These are phyloP conservation scores for Sistotremastrum niveocremeum DNA, from an alignment of 768 basidiomycete genomes.

Conservation along the genomic window DNA sequence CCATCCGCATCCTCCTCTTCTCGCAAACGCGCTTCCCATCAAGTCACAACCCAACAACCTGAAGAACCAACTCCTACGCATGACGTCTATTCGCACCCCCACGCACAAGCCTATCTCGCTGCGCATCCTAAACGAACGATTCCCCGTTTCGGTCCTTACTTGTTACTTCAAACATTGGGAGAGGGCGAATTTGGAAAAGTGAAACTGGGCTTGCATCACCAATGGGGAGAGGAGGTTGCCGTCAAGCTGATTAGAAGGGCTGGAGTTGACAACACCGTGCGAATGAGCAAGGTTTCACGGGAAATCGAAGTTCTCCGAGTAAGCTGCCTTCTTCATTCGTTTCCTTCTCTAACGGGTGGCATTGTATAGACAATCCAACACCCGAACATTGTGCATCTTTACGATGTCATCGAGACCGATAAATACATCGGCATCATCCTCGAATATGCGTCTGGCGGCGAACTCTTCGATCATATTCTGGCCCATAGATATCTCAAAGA, in stretches of 20 bases:
- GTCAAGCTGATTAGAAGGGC: constrained; percentile 93
- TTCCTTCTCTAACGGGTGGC: constrained; percentile 9
- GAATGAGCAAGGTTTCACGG: constrained; percentile 91
- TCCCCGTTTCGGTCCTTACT: constrained; percentile 90
- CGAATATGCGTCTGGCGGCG: constrained; percentile 96
- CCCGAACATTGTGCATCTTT: constrained; percentile 94
- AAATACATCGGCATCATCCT: constrained; percentile 99
- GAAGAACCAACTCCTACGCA: constrained; percentile 39
- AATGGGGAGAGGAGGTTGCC: constrained; percentile 96
- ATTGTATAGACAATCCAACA: constrained; percentile 71
- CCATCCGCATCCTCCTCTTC: constrained; percentile 21
- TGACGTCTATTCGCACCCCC: constrained; percentile 76
- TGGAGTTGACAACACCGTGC: constrained; percentile 72
- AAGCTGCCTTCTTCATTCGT: constrained; percentile 17
- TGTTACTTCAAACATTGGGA: constrained; percentile 89
- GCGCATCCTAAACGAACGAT: constrained; percentile 79
- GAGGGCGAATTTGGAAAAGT: constrained; percentile 99
- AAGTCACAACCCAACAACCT: constrained; percentile 39
- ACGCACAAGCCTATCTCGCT: constrained; percentile 68
- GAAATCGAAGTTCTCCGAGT: constrained; percentile 97
- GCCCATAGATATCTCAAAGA: constrained; percentile 95
- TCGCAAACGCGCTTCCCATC: constrained; percentile 60
- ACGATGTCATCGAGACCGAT: constrained; percentile 98
- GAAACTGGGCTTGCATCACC: constrained; percentile 87
- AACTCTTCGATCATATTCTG: constrained; percentile 97